These are phyloP conservation scores for Solanum pimpinellifolium DNA, from an alignment of 257 asterid genomes.

Conservation along the genomic window DNA sequence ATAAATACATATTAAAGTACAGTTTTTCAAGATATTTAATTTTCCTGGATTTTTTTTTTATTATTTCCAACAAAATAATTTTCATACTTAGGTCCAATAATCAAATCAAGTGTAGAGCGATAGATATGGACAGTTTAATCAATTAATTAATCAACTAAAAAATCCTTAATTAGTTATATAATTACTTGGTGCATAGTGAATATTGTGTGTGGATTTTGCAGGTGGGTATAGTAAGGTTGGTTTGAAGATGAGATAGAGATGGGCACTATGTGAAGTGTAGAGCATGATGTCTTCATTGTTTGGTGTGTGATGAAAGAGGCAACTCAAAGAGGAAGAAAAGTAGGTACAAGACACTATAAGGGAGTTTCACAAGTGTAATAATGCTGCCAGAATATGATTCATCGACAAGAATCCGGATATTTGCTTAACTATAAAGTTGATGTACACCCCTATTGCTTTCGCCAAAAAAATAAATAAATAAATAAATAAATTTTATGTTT, in stretches of 20 bases:
- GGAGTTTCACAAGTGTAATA: constrained; percentile 19
- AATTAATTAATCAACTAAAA: background rate
- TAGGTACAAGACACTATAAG: constrained; percentile 32
- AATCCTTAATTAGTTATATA: background rate
- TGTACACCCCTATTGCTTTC: constrained; percentile 1
- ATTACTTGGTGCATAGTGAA: background rate
- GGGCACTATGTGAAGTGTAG: constrained; percentile 14
- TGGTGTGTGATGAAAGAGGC: constrained; percentile 19
- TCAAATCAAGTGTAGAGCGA: background rate
- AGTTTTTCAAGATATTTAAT: background rate
- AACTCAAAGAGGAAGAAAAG: constrained; percentile 2
- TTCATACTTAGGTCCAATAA: background rate
- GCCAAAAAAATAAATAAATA: background rate
- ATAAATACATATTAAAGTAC: background rate
- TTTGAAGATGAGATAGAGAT: constrained; percentile 21
- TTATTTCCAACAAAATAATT: background rate
- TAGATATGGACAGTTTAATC: background rate
- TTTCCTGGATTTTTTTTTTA: background rate
- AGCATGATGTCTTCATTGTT: constrained; percentile 10
- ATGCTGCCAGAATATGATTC: constrained; percentile 43
- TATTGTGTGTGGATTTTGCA: background rate
- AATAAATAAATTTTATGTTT: background rate
- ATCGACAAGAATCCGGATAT: constrained; percentile 34
- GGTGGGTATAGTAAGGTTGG: constrained; percentile 15
- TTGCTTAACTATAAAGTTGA: constrained; percentile 53